These are phyloP conservation scores for Mycena alexandri DNA, from an alignment of 768 basidiomycete genomes.

Conservation along the genomic window DNA sequence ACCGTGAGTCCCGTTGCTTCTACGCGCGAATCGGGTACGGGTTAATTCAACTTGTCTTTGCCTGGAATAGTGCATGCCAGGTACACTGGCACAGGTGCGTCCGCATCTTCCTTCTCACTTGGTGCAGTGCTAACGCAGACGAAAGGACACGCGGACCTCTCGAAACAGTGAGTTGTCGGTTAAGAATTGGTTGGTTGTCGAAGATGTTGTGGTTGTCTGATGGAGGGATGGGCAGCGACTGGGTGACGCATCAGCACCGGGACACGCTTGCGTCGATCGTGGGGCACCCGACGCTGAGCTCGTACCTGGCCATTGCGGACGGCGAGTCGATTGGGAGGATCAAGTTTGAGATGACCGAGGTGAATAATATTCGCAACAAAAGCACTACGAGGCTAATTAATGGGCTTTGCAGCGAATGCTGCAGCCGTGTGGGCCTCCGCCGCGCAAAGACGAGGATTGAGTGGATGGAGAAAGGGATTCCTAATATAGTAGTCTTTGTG, in stretches of 20 bases:
- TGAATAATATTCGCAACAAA: too few species aligned
- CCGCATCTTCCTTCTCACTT: conserved; percentile 7
- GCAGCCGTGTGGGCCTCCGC: conserved; percentile 94
- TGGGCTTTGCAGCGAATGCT: conserved; percentile 82
- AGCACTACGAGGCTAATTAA: too few species aligned
- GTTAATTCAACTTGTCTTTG: conserved; percentile 28
- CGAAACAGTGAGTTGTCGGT: conserved; percentile 83
- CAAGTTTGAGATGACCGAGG: conserved; percentile 97
- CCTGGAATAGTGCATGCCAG: conserved; percentile 85
- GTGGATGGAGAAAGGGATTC: conserved; percentile 20
- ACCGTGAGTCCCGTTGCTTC: conserved; percentile 69
- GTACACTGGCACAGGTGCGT: conserved; percentile 93
- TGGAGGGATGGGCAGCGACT: conserved; percentile 73
- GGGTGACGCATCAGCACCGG: conserved; percentile 97
- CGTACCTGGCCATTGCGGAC: conserved; percentile 93
- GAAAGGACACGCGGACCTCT: conserved; percentile 93
- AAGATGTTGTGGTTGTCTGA: not conserved
- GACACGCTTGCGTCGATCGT: conserved; percentile 95
- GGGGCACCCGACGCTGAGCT: conserved; percentile 87
- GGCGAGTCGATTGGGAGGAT: conserved; percentile 91
- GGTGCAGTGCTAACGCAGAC: conserved; percentile 27
- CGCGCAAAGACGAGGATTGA: conserved; percentile 87
- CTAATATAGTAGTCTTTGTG: conserved; percentile 11
- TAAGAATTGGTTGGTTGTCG: too few species aligned
- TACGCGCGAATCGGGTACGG: conserved; percentile 1